phyloP scores from a whole-genome alignment of 257 asterid species.

The Solanum neorickii region DNA sequence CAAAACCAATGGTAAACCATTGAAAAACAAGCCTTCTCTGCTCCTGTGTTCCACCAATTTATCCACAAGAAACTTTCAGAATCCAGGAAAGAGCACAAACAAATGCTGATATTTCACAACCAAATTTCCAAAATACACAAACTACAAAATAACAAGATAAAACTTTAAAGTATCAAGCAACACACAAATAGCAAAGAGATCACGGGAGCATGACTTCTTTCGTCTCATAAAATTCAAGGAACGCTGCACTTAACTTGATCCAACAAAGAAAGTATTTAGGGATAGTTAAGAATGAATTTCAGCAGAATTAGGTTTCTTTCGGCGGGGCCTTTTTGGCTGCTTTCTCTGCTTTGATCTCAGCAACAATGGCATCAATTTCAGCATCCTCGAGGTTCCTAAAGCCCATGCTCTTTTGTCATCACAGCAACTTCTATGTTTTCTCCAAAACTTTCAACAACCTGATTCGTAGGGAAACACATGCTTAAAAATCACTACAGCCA shows the following conservation, averaged over 20 bases:
- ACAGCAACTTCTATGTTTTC: slow-evolving; percentile 90
- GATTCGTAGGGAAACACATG: not conserved
- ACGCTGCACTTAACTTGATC: slow-evolving; percentile 4
- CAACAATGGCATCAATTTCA: slow-evolving; percentile 77
- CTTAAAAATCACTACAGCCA: not conserved
- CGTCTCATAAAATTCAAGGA: not conserved
- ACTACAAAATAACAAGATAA: not conserved
- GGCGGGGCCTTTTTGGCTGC: slow-evolving; percentile 82
- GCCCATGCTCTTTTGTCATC: slow-evolving; percentile 75
- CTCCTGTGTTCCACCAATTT: not conserved
- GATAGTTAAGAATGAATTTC: not conserved
- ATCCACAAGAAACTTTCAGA: not conserved
- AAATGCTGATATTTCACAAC: not conserved
- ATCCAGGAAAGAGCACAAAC: not conserved
- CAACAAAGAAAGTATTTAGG: not conserved
- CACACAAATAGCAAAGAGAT: not conserved
- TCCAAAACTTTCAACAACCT: slow-evolving; percentile 94
- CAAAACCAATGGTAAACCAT: not conserved
- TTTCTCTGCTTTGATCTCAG: slow-evolving; percentile 80
- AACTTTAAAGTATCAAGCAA: not conserved
- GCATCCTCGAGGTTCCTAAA: slow-evolving; percentile 78
- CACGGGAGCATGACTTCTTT: not conserved
- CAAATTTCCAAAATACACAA: not conserved
- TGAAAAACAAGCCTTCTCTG: not conserved
- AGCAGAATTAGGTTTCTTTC: slow-evolving; percentile 27